Evolutionary conservation across 805 yeast species (phyloP).

Genomic region (Metschnikowia peoriensis): DNA sequence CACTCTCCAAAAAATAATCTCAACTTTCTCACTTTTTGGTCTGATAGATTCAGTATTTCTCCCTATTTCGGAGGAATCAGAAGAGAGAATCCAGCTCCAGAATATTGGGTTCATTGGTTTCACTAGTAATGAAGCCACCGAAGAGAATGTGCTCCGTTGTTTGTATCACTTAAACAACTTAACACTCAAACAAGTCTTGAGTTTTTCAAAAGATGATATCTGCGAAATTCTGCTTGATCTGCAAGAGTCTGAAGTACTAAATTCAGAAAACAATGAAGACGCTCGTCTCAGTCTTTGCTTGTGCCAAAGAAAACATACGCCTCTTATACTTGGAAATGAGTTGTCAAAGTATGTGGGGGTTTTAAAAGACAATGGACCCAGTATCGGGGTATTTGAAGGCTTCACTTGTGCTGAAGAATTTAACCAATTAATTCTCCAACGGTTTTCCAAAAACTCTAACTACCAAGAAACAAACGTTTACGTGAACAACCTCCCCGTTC

Average conservation of each 20-base stretch:
- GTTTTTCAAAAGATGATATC: conserved; percentile 32
- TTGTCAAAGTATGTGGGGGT: not conserved
- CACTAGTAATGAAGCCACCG: conserved; percentile 26
- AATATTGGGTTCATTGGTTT: conserved; percentile 51
- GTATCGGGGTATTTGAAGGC: not conserved
- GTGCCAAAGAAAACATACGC: conserved; percentile 39
- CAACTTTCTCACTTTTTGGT: no score
- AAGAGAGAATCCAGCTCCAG: conserved; percentile 35
- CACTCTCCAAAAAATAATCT: conserved; percentile 35
- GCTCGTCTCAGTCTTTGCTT: conserved; percentile 25
- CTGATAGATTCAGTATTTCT: conserved; percentile 49
- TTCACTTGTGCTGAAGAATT: not conserved
- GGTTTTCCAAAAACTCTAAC: conserved; percentile 26
- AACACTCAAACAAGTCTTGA: conserved; percentile 46
- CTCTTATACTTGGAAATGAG: conserved; percentile 18
- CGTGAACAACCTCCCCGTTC: conserved; percentile 59
- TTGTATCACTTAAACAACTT: conserved; percentile 48
- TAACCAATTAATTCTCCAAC: not conserved
- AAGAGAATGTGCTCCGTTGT: conserved; percentile 48
- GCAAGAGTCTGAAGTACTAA: not conserved
- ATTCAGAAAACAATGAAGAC: not conserved
- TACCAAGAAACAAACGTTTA: conserved; percentile 72
- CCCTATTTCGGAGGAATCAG: conserved; percentile 41
- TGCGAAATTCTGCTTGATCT: conserved; percentile 18
- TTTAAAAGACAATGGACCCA: no score